Evolutionary conservation across 106 monocot species (phyloP), one percentile per base, ranked within the genome.

Genomic region (Dendrobium officinale): DNA sequence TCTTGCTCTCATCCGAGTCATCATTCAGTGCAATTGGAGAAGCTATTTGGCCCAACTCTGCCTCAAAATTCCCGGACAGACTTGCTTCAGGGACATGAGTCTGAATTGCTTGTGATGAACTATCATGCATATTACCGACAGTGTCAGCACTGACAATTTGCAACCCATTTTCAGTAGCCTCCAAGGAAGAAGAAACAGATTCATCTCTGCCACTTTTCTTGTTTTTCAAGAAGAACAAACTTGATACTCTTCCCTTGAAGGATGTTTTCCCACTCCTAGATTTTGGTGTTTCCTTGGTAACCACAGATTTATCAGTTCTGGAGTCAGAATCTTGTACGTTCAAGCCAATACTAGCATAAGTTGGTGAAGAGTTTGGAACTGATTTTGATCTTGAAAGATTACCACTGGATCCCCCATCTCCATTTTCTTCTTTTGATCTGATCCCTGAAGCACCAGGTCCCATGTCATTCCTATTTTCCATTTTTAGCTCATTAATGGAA

Each of bases 241-340:
- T 83, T n/a, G 87, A 86, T 40, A 89, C 77, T 79, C 87, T 88
- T 17, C 84, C 90, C 77, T 83, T 90, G 27, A 90, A 59, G 26
- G 81, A 85, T 29, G 81, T 78, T 61, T 80, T 87, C 17, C 49
- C 51, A 78, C 59, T 79, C 51, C 74, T 82, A 45, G 85, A 59
- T 47, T 85, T 88, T 11, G 76, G 41, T 5, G 48, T 22, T 27
- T 72, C 83, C 43, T 85, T 82, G 17, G 73, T 26, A 61, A 45
- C 75, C 67, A 67, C 59, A 15, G 86, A 41, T 73, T 84, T 84
- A 70, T 64, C 75, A 44, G 75, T 56, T 7, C 3, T 31, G 33
- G 75, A 61, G 8, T 79, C 31, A 13, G 83, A 56, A 72, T 20
- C 82, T 27, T 78, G 80, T 40, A 48, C 6, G 24, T 56, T 78